These are phyloP conservation scores for Paraphoma sp. DNA, from an alignment of 2,329 filamentous ascomycete species.

Conservation along the genomic window DNA sequence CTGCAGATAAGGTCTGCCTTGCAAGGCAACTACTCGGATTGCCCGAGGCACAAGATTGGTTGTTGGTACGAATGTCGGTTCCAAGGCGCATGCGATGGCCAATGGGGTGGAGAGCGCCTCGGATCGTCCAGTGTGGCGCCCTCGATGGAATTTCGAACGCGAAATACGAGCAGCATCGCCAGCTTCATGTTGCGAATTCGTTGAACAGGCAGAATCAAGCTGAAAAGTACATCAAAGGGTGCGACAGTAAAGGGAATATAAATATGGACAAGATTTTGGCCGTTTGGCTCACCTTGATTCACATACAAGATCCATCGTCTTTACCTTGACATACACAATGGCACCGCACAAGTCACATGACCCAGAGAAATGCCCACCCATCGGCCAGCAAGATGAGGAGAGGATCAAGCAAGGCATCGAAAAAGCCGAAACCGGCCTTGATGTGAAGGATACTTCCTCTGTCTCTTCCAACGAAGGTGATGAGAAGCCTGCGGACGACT, in stretches of 20 bases:
- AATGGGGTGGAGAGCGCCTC: background rate
- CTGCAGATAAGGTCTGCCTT: no score
- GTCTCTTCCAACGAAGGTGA: constrained; percentile 1
- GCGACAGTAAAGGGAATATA: background rate
- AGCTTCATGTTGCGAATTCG: background rate
- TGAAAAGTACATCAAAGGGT: background rate
- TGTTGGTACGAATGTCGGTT: background rate
- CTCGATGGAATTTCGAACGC: background rate
- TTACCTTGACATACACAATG: background rate
- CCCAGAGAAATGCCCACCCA: background rate
- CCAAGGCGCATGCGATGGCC: background rate
- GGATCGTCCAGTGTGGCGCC: background rate
- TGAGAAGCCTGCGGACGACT: background rate
- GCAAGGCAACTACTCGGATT: background rate
- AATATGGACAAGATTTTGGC: background rate
- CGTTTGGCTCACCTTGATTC: background rate
- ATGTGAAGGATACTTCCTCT: background rate
- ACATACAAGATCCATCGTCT: background rate
- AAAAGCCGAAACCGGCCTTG: constrained; percentile 2
- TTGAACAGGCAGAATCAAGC: background rate
- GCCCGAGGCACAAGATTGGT: background rate
- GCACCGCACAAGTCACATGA: background rate
- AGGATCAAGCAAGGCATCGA: constrained; percentile 3
- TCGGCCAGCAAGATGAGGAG: constrained; percentile 1
- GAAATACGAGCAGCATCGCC: constrained; percentile 1